A percentile compares a stretch with the other conserved stretches of the same genome.
These are phyloP conservation scores for Monosporascus sp. DNA, from an alignment of 2,329 filamentous ascomycete species.

Conservation along the genomic window DNA sequence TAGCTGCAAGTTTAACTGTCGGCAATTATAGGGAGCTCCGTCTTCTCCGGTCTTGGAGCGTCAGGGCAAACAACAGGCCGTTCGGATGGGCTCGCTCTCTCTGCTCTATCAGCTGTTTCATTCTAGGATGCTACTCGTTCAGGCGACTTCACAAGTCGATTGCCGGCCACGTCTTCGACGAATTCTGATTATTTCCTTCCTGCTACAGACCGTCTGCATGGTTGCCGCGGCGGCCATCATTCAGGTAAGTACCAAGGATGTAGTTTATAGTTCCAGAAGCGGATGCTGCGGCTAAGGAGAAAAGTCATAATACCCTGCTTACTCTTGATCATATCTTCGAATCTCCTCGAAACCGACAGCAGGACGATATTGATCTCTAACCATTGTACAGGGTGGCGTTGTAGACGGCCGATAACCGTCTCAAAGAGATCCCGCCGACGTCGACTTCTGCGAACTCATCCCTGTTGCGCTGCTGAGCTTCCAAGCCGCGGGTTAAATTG, in stretches of 20 bases:
- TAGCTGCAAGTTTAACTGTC: not conserved
- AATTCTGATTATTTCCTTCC: slow-evolving; percentile 22
- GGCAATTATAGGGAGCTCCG: slow-evolving; percentile 31
- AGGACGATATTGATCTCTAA: too few species aligned
- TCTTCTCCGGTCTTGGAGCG: slow-evolving; percentile 36
- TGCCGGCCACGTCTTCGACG: slow-evolving; percentile 21
- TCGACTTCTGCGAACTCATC: slow-evolving; percentile 22
- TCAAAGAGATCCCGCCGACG: slow-evolving; percentile 13
- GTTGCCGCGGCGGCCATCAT: slow-evolving; percentile 22
- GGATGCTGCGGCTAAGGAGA: too few species aligned
- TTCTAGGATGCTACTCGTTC: slow-evolving; percentile 34
- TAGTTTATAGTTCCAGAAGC: too few species aligned
- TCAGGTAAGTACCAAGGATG: not conserved
- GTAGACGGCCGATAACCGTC: slow-evolving; percentile 24
- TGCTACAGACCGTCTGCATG: slow-evolving; percentile 22
- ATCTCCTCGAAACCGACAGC: too few species aligned
- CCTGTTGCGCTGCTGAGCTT: slow-evolving; percentile 45
- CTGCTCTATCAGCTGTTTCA: slow-evolving; percentile 37
- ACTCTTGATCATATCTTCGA: too few species aligned
- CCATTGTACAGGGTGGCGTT: slow-evolving; percentile 15
- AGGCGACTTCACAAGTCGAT: slow-evolving; percentile 27
- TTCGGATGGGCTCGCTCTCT: slow-evolving; percentile 39
- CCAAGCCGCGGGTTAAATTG: slow-evolving; percentile 51
- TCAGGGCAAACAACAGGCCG: slow-evolving; percentile 33
- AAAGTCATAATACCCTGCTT: too few species aligned